These are phyloP conservation scores for Aspergillus amoenus DNA, from an alignment of 2,329 filamentous ascomycete species.

Conservation along the genomic window DNA sequence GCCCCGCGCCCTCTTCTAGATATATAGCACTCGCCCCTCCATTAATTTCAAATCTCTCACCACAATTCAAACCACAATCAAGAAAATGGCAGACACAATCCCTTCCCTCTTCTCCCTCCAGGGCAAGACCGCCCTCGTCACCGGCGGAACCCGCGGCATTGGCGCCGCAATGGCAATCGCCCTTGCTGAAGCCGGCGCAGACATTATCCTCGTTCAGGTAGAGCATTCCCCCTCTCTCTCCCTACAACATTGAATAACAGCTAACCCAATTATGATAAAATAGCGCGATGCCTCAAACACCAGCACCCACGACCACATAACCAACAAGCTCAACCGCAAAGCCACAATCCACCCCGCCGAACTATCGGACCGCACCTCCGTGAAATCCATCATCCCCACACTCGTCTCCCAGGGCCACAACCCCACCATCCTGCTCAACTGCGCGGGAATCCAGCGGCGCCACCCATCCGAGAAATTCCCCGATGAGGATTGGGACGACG, in stretches of 20 bases:
- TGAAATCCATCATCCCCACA: constrained; percentile 41
- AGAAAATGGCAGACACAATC: constrained; percentile 28
- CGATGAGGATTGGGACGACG: constrained; percentile 72
- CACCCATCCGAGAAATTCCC: constrained; percentile 76
- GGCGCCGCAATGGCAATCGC: constrained; percentile 49
- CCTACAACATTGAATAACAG: not conserved
- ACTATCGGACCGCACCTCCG: constrained; percentile 41
- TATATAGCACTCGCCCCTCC: not conserved
- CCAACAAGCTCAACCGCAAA: constrained; percentile 36
- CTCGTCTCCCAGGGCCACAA: constrained; percentile 48
- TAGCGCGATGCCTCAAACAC: constrained; percentile 56
- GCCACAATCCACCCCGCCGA: constrained; percentile 46
- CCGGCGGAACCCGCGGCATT: constrained; percentile 50
- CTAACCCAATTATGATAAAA: not conserved
- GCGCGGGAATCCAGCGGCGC: constrained; percentile 79
- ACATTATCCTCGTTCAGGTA: constrained; percentile 46
- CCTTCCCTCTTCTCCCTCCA: constrained; percentile 39
- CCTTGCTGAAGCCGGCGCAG: constrained; percentile 49
- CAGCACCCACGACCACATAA: constrained; percentile 43
- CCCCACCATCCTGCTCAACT: constrained; percentile 80
- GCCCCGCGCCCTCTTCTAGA: not conserved
- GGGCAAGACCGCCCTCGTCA: constrained; percentile 47
- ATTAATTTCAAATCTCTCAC: not conserved
- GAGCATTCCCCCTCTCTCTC: not conserved
- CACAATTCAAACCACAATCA: not conserved